phyloP scores from a whole-genome alignment of 2,329 filamentous ascomycete species.

The Monilinia aucupariae region DNA sequence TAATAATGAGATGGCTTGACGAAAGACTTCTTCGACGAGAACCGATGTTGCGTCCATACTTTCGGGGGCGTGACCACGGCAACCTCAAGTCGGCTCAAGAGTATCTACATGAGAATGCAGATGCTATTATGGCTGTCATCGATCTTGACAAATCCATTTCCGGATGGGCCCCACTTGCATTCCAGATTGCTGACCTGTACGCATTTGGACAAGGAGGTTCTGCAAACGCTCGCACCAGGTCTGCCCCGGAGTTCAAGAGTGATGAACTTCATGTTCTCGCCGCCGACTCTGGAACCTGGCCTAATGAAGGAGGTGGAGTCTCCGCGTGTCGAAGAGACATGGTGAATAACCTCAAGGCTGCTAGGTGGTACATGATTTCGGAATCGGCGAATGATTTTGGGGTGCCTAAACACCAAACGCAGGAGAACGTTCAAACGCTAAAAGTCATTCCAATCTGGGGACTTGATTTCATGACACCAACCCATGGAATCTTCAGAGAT shows the following conservation, averaged over 20 bases:
- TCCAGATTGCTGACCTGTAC: slow-evolving; percentile 36
- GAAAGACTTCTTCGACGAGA: slow-evolving; percentile 41
- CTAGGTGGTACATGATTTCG: slow-evolving; percentile 47
- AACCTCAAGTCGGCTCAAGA: slow-evolving; percentile 38
- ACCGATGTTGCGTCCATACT: slow-evolving; percentile 38
- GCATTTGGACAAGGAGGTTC: slow-evolving; percentile 37
- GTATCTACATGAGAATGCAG: slow-evolving; percentile 36
- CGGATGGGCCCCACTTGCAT: slow-evolving; percentile 32
- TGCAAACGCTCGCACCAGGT: slow-evolving; percentile 34
- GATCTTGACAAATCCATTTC: slow-evolving; percentile 33
- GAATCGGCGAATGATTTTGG: slow-evolving; percentile 49
- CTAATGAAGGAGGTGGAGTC: slow-evolving; percentile 41
- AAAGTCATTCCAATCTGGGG: slow-evolving; percentile 48
- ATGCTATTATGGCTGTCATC: slow-evolving; percentile 32
- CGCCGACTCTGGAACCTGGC: slow-evolving; percentile 32
- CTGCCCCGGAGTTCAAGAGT: slow-evolving; percentile 27
- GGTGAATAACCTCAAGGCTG: slow-evolving; percentile 44
- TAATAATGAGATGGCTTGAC: slow-evolving; percentile 44
- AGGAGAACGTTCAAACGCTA: slow-evolving; percentile 45
- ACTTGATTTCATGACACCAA: slow-evolving; percentile 45
- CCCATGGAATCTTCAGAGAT: slow-evolving; percentile 45
- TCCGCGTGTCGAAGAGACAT: slow-evolving; percentile 47
- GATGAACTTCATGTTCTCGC: slow-evolving; percentile 40
- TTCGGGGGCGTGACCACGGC: slow-evolving; percentile 37
- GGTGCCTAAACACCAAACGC: slow-evolving; percentile 44